Evolutionary conservation across 805 yeast species (phyloP), one percentile per base, ranked within the genome.

Genomic region (Candida morakotiae): DNA sequence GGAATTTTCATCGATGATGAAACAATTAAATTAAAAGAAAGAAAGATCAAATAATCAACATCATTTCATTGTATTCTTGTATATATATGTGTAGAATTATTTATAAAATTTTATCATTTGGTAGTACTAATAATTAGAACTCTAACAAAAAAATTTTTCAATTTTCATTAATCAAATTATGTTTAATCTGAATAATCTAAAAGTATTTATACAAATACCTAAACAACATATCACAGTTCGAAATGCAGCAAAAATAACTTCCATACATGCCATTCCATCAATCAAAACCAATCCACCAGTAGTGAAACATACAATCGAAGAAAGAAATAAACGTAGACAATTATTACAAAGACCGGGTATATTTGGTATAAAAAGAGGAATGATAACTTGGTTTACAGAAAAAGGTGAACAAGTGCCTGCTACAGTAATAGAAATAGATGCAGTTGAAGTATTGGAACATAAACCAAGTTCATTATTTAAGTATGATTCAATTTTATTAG

Each of bases 1-100:
- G 99, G 99, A 56, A 83, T 93, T 34, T 93, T 83, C 58, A 83
- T 93, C 35, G 85, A 89, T 61, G 84, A 80, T 54, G 98, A 93
- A 69, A 87, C 94, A 34, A 83, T 93, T 60, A 81, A 79, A 58
- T 71, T 91, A 56, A 93, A 93, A 75, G 87, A 83, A 50, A 87
- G 87, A 75, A 91, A 88, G 75, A 86, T 91, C 60, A 91, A 93
- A 80, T 91, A 74, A 25, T 34, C 3, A 14, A 26, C 4, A 4
- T 13, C 7, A 23, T 4, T 9, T 7, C 17, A 4, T 9, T 6
- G 13, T 5, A 11, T 11, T 21, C 23, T 22, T 22, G 18, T 14
- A 31, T 19, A 33, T 24, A n/a, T 17, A 23, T 31, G 11, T 14
- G n/a, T n/a, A n/a, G n/a, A n/a, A n/a, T n/a, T n/a, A n/a, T n/a